Evolutionary conservation across 2,329 filamentous ascomycete genomes (phyloP).

Genomic region (Paracoccidioides lutzii): DNA sequence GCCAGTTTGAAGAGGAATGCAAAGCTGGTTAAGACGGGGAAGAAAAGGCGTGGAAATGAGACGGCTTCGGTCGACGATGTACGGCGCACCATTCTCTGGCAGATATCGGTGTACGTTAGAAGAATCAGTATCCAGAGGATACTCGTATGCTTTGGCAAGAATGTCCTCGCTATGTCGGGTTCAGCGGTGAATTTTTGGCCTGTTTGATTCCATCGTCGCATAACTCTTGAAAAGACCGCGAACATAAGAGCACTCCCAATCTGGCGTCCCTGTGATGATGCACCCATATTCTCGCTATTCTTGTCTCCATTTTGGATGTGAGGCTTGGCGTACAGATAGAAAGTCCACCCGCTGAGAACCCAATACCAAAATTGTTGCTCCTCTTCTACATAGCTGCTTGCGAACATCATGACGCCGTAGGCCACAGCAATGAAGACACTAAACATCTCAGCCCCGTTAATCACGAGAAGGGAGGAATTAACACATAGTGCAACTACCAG

Average conservation of each 20-base stretch:
- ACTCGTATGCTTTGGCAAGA: slow-evolving; percentile 50
- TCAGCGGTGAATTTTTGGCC: slow-evolving; percentile 92
- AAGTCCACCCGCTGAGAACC: slow-evolving; percentile 43
- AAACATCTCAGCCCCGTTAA: slow-evolving; percentile 20
- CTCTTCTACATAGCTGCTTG: slow-evolving; percentile 93
- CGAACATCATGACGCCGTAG: slow-evolving; percentile 90
- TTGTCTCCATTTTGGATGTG: slow-evolving; percentile 5
- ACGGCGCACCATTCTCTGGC: slow-evolving; percentile 27
- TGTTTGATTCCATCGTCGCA: slow-evolving; percentile 85
- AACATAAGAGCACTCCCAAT: slow-evolving; percentile 30
- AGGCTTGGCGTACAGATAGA: slow-evolving; percentile 35
- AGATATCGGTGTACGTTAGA: slow-evolving; percentile 53
- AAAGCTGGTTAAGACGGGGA: slow-evolving; percentile 26
- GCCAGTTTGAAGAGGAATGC: slow-evolving; percentile 78
- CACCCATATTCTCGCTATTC: background rate
- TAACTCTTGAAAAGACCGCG: slow-evolving; percentile 51
- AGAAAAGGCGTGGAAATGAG: slow-evolving; percentile 17
- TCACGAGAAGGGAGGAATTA: slow-evolving; percentile 17
- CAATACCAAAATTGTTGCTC: slow-evolving; percentile 99
- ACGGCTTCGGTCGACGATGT: slow-evolving; percentile 15
- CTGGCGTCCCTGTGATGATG: background rate
- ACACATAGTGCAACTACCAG: slow-evolving; percentile 32
- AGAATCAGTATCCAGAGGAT: slow-evolving; percentile 64
- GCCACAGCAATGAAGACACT: slow-evolving; percentile 42
- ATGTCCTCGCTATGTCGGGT: slow-evolving; percentile 66